phyloP scores from a whole-genome alignment of 192 early-diverging fungal species.

The Martensiomyces pterosporus region DNA sequence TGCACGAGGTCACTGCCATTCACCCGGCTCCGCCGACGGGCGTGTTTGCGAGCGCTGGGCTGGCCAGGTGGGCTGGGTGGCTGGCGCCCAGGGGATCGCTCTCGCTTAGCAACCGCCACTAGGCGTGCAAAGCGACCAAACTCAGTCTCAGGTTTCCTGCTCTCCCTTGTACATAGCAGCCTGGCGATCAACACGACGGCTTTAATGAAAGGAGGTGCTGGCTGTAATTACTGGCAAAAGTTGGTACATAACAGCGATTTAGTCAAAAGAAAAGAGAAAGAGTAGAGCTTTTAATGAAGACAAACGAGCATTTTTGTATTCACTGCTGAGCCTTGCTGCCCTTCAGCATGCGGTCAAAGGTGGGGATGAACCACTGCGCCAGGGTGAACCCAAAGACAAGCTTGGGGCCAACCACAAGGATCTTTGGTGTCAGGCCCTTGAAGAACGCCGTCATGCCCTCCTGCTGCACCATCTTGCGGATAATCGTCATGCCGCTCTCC shows the following conservation, averaged over 20 bases:
- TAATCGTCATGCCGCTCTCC: conserved; percentile 81
- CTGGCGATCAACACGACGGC: too few species aligned
- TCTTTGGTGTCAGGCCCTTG: conserved; percentile 90
- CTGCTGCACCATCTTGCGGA: conserved; percentile 83
- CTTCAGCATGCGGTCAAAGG: conserved; percentile 42
- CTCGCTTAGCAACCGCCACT: conserved; percentile 11
- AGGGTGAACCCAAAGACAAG: conserved; percentile 96
- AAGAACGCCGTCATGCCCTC: conserved; percentile 94
- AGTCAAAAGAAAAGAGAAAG: conserved; percentile 4
- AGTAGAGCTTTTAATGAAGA: background rate
- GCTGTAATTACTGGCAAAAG: too few species aligned
- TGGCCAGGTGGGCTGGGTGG: conserved; percentile 45
- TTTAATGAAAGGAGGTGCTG: too few species aligned
- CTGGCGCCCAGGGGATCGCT: conserved; percentile 33
- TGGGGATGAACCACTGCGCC: conserved; percentile 90
- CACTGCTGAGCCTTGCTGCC: conserved; percentile 5
- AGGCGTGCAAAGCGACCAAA: too few species aligned
- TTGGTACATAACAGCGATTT: too few species aligned
- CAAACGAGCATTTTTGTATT: background rate
- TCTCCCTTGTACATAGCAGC: too few species aligned
- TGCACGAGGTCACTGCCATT: conserved; percentile 44
- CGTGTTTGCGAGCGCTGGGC: conserved; percentile 20
- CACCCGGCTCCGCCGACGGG: conserved; percentile 40
- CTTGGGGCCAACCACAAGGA: conserved; percentile 91
- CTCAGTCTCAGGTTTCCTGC: too few species aligned